Evolutionary conservation across 805 yeast species (phyloP).

Genomic region (Starmerella scarabaei): DNA sequence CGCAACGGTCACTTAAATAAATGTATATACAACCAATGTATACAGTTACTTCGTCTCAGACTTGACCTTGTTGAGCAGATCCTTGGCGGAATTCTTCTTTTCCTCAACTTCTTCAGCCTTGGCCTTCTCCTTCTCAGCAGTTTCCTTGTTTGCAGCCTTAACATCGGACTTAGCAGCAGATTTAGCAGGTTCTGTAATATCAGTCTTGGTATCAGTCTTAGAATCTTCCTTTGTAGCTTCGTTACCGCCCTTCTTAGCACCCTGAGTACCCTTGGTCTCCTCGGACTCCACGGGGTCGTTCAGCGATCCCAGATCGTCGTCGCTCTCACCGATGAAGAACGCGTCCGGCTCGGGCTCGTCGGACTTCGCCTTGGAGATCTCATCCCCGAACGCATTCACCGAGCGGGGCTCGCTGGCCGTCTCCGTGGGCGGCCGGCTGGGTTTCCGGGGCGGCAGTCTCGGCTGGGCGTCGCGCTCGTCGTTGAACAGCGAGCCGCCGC

Average conservation of each 20-base stretch:
- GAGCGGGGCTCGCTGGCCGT: constrained; percentile 6
- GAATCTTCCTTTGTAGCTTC: background rate
- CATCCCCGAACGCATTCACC: constrained; percentile 24
- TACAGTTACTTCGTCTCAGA: background rate
- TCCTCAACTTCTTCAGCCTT: background rate
- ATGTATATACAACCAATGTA: background rate
- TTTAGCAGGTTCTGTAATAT: background rate
- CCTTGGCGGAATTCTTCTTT: constrained; percentile 4
- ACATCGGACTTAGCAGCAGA: background rate
- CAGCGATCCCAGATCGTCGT: constrained; percentile 19
- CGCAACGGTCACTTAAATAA: too few species aligned
- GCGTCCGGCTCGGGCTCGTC: constrained; percentile 23
- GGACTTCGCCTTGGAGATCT: constrained; percentile 1
- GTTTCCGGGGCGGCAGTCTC: constrained; percentile 12
- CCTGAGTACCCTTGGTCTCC: constrained; percentile 1
- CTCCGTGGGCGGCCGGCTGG: constrained; percentile 1
- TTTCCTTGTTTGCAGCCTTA: background rate
- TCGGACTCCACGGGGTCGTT: constrained; percentile 6
- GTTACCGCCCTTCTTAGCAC: background rate
- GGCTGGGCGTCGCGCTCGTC: constrained; percentile 3
- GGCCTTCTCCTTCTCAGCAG: too few species aligned
- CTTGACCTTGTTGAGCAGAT: constrained; percentile 6
- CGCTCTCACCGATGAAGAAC: constrained; percentile 25
- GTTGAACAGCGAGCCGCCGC: background rate
- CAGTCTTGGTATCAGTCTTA: background rate